A percentile compares a stretch with the other conserved stretches of the same genome.
Conservation (phyloP, 108 stramenopile genomes). For the Craspedostauros australis region DNA sequence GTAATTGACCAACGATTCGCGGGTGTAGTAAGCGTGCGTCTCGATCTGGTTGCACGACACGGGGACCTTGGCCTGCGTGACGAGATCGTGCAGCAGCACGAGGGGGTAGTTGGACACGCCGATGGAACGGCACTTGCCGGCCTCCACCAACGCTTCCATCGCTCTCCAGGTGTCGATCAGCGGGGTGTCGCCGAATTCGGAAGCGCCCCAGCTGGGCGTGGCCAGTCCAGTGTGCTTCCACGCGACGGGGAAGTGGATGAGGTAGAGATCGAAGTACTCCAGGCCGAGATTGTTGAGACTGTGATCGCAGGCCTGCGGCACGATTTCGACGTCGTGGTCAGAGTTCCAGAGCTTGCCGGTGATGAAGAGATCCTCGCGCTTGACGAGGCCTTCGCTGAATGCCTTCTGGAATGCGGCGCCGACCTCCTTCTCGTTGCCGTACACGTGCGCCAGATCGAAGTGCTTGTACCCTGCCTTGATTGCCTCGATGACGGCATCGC, state of each 20-base stretch:
- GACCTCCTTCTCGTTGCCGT: conserved; percentile 51
- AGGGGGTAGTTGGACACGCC: conserved; percentile 36
- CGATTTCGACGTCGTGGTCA: conserved; percentile 24
- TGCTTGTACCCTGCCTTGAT: conserved; percentile 36
- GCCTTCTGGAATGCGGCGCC: conserved; percentile 18
- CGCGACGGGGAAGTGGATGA: conserved; percentile 46
- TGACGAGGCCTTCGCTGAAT: conserved; percentile 19
- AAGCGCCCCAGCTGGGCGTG: neutral
- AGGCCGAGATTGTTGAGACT: conserved; percentile 27
- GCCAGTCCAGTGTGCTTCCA: conserved; percentile 9
- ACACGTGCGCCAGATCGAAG: conserved; percentile 47
- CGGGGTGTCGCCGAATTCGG: conserved; percentile 6
- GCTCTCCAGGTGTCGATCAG: conserved; percentile 28
- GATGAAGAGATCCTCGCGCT: conserved; percentile 42
- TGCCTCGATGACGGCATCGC: conserved; percentile 32
- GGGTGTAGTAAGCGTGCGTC: conserved; percentile 24
- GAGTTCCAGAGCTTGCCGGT: conserved; percentile 19
- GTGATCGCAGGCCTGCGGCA: conserved; percentile 7
- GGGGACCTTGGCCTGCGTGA: neutral
- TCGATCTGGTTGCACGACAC: conserved; percentile 38
- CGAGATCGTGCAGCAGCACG: conserved; percentile 11
- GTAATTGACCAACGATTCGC: conserved; percentile 7
- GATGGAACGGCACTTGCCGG: conserved; percentile 11
- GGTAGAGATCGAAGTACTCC: conserved; percentile 42
- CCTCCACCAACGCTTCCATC: conserved; percentile 25